Base-by-base conservation (phyloP, 306 rosid species). In the Cajanus cajan region DNA sequence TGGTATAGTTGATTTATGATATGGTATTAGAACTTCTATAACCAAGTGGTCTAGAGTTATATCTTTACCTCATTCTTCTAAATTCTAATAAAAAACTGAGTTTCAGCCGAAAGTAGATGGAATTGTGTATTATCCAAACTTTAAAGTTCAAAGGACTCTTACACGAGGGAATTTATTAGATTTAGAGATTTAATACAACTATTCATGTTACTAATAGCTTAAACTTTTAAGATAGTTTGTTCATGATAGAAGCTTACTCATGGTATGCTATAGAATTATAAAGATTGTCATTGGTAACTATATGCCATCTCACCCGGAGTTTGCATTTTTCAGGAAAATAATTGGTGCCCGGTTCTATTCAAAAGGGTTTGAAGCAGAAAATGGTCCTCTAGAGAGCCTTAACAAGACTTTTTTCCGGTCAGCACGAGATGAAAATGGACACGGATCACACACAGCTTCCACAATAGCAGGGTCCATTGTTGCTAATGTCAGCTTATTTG, bases 371-470 rank as follows among this genome's bases (percentile, higher is more conserved):
- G 86, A 87, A 80, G 86, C 67, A 69, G 94, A 89, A 43, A 2
- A 0, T 7, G 94, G 94, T 41, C 89, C 89, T 52, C 76, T 88
- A 18, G 88, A 84, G 66, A 75, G 77, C 7, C 41, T 52, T 69
- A 69, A 70, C 82, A 28, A 12, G 80, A 76, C 78, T 55, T 85
- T 86, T 84, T 85, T 89, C 76, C 70, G 71, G 85, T 91, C 94
- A 80, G 71, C 91, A 25, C 39, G 90, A 50, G 92, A 85, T 39
- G 61, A 75, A 14, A 91, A 88, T 43, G 94, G 97, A 41, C 97
- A 91, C 36, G 92, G 97, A 76, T 86, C 81, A 66, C 94, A 91
- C 89, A 90, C 97, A 25, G 91, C 92, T 77, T 91, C 94, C 51
- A 88, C 92, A 5, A 88, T 90, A 57, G 97, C 94, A 59, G 92